These are phyloP conservation scores for Umbilicaria muhlenbergii DNA, from an alignment of 495 filamentous ascomycete species.

Conservation along the genomic window DNA sequence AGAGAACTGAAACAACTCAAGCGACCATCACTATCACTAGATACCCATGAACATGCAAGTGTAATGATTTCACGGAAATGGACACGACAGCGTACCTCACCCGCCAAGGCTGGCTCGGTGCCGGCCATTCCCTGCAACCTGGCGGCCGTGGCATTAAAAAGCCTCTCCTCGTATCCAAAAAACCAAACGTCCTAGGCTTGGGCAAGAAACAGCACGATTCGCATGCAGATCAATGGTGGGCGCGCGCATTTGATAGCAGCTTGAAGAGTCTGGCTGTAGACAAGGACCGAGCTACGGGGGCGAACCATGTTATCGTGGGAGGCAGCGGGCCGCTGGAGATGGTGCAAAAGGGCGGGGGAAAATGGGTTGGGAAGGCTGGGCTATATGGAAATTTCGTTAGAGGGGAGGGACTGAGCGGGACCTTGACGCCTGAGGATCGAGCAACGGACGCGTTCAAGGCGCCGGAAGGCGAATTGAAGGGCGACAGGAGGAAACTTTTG, in stretches of 20 bases:
- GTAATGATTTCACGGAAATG: slow-evolving; percentile 23
- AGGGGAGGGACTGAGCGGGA: slow-evolving; percentile 58
- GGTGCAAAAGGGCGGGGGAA: slow-evolving; percentile 24
- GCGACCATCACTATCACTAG: too few species aligned
- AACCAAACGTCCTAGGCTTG: slow-evolving; percentile 52
- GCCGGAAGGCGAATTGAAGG: slow-evolving; percentile 8
- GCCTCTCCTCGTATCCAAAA: slow-evolving; percentile 52
- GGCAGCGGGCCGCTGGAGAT: slow-evolving; percentile 23
- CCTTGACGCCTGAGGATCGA: slow-evolving; percentile 24
- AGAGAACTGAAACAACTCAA: too few species aligned
- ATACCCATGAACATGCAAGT: too few species aligned
- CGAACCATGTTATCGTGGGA: slow-evolving; percentile 12
- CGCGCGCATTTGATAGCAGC: slow-evolving; percentile 64
- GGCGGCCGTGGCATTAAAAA: slow-evolving; percentile 48
- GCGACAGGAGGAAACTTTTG: too few species aligned
- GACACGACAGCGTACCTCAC: slow-evolving; percentile 55
- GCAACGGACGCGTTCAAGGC: slow-evolving; percentile 10
- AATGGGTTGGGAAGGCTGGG: slow-evolving; percentile 33
- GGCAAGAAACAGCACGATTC: slow-evolving; percentile 41
- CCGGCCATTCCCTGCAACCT: slow-evolving; percentile 57
- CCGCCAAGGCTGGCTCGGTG: slow-evolving; percentile 64
- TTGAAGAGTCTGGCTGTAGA: slow-evolving; percentile 51
- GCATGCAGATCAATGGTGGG: slow-evolving; percentile 65
- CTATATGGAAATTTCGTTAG: slow-evolving; percentile 72
- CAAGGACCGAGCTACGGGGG: slow-evolving; percentile 20